Conservation (phyloP, 768 basidiomycete genomes). For the Termitomyces sp. region DNA sequence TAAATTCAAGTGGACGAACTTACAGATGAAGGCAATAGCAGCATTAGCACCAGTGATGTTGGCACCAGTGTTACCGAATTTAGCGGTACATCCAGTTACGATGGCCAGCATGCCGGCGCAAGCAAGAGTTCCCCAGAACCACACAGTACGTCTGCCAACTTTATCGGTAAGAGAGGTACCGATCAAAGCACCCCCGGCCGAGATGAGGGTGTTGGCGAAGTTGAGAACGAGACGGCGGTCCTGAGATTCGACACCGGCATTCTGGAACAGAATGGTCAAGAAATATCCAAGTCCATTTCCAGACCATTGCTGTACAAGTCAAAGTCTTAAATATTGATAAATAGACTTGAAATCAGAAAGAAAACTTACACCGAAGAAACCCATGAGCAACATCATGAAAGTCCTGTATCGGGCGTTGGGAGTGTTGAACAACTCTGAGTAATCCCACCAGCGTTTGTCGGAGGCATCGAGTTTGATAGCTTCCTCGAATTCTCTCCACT, state of each 20-base stretch:
- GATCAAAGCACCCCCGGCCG: constrained; percentile 36
- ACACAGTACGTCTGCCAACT: constrained; percentile 41
- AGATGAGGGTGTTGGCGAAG: constrained; percentile 40
- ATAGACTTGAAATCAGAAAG: not conserved
- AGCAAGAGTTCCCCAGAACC: constrained; percentile 45
- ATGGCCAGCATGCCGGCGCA: constrained; percentile 36
- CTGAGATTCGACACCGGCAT: constrained; percentile 36
- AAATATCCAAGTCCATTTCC: constrained; percentile 53
- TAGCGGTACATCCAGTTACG: constrained; percentile 40
- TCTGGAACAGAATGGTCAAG: constrained; percentile 37
- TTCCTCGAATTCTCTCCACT: constrained; percentile 52
- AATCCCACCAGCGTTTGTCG: constrained; percentile 60
- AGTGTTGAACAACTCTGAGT: constrained; percentile 46
- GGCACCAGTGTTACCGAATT: constrained; percentile 31
- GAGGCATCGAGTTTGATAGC: constrained; percentile 45
- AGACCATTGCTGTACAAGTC: constrained; percentile 41
- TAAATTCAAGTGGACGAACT: constrained; percentile 7
- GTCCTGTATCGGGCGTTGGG: constrained; percentile 42
- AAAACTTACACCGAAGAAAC: constrained; percentile 43
- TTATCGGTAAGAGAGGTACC: constrained; percentile 40
- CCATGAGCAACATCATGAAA: constrained; percentile 49
- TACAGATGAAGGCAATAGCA: constrained; percentile 44
- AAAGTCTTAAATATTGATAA: not conserved
- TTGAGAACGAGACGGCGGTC: constrained; percentile 35
- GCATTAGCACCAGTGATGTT: constrained; percentile 38